Base-by-base conservation (phyloP, 495 filamentous ascomycete genomes). In the Aspergillus bertholletiae region DNA sequence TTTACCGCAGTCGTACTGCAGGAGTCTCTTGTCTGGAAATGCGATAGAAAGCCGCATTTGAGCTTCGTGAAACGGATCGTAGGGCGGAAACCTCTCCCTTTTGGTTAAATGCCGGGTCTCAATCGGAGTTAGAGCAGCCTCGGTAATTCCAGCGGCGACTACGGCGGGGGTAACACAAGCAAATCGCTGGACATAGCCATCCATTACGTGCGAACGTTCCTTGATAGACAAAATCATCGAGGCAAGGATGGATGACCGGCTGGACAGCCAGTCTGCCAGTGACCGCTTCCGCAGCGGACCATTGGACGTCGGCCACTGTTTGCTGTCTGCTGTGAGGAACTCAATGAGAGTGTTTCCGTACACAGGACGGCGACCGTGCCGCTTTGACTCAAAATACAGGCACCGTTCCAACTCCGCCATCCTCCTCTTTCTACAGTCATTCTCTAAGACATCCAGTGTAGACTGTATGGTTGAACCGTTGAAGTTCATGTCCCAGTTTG, bases 1-100 rank as follows among this genome's bases (percentile, higher is more conserved):
- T 66, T 99, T 99, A 49, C 95, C 95, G 64, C 95, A 97, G 71
- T 99, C 95, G 62, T 96, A 99, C 64, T 97, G 92, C 3, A 99
- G 79, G 28, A 99, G 81, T 12, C 94, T 83, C 67, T 90, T 96
- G 66, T 99, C 95, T 0, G 95, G 95, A 67, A 99, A 99, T 6
- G 93, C 95, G 50, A 99, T 97, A 2, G 90, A 93, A 4, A 94
- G 78, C 18, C 91, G 88, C 81, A 96, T 90, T 43, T 92, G 89
- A 2, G 92, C 83, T 74, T 97, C 90, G 67, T 99, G 95, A 79
- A 92, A 96, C 3, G 90, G 88, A 67, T 99, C 92, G 58, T 85
- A 76, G 13, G 75, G 71, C 9, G 78, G 80, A 51, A 84, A 75
- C 41, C 83, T 78, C 21, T 81, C 76, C 17, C 72, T 70, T 15